Evolutionary conservation across 495 filamentous ascomycete species (phyloP).

Genomic region (Aspergillus avenaceus): DNA sequence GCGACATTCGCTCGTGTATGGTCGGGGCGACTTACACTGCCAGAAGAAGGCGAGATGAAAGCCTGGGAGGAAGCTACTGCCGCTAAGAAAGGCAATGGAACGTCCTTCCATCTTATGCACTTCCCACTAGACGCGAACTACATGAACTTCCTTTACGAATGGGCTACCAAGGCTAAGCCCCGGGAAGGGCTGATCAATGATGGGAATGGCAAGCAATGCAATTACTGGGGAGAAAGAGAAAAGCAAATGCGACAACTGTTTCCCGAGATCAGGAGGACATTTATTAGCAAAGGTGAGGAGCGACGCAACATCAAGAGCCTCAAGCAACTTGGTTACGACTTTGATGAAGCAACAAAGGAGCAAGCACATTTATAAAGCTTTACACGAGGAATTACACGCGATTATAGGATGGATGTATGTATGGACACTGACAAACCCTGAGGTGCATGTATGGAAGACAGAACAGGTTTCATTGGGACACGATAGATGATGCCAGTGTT

Average conservation of each 20-base stretch:
- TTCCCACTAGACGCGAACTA: conserved; percentile 77
- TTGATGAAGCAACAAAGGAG: conserved; percentile 35
- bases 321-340: conserved; percentile 59
- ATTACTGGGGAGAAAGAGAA: conserved; percentile 62
- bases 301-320: conserved; percentile 41
- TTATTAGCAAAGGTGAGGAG: conserved; percentile 42
- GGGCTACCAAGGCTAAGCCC: conserved; percentile 45
- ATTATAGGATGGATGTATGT: neutral
- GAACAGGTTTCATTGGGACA: too few species aligned
- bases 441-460: too few species aligned
- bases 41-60: conserved; percentile 57
- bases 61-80: conserved; percentile 52
- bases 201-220: conserved; percentile 58
- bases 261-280: conserved; percentile 52
- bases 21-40: conserved; percentile 62
- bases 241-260: conserved; percentile 58
- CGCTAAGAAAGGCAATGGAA: conserved; percentile 43
- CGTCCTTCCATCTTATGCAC: conserved; percentile 59
- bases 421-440: neutral
- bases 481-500: too few species aligned
- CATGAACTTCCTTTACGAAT: conserved; percentile 65
- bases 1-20: conserved; percentile 73
- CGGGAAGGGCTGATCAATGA: conserved; percentile 39
- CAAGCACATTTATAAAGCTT: conserved; percentile 12
- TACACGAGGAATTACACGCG: too few species aligned